phyloP scores from a whole-genome alignment of 768 basidiomycete genomes.

The Cystobasidium ongulense region DNA sequence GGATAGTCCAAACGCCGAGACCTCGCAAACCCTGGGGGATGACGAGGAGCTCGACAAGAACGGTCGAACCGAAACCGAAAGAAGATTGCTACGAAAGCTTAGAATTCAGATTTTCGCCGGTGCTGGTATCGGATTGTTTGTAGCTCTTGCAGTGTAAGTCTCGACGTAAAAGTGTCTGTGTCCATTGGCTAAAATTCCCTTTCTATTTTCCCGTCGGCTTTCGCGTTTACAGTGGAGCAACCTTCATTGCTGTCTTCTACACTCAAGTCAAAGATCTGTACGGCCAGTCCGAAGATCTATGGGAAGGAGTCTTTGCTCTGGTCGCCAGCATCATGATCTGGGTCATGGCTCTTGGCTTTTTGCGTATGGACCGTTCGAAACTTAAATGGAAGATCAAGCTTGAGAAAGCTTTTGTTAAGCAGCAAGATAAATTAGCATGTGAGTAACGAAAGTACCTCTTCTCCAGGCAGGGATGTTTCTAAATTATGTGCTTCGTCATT shows the following conservation, averaged over 20 bases:
- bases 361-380: constrained; percentile 87
- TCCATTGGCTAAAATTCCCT: background rate
- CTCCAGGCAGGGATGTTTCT: background rate
- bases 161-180: background rate
- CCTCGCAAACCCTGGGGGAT: background rate
- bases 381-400: constrained; percentile 92
- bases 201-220: constrained; percentile 3
- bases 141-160: constrained; percentile 60
- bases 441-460: background rate
- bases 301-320: constrained; percentile 68
- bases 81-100: constrained; percentile 57
- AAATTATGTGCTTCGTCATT: background rate
- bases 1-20: background rate
- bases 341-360: constrained; percentile 86
- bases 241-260: constrained; percentile 92
- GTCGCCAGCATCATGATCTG: constrained; percentile 42
- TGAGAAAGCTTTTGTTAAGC: constrained; percentile 58
- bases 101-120: constrained; percentile 46
- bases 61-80: constrained; percentile 16
- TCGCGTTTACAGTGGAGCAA: constrained; percentile 61
- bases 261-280: constrained; percentile 79
- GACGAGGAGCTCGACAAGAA: constrained; percentile 13
- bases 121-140: constrained; percentile 61
- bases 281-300: constrained; percentile 72
- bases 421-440: constrained; percentile 31